A percentile compares a stretch with the other conserved stretches of the same genome.
These are phyloP conservation scores for Leptosphaerulina australis DNA, from an alignment of 2,329 filamentous ascomycete species.

Conservation along the genomic window DNA sequence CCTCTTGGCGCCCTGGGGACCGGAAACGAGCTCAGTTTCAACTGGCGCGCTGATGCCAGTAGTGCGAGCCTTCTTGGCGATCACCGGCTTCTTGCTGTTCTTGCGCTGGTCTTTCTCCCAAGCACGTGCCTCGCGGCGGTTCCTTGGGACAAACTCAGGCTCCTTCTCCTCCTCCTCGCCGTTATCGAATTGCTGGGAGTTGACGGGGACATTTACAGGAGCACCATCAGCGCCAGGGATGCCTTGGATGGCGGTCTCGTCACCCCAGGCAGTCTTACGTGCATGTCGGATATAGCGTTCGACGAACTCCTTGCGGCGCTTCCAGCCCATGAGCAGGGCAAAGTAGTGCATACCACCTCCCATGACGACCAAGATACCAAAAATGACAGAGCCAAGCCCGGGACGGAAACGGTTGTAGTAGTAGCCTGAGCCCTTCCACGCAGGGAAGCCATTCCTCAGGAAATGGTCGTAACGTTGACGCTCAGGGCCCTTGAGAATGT, in stretches of 20 bases:
- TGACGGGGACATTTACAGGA: slow-evolving; percentile 41
- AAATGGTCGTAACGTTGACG: slow-evolving; percentile 95
- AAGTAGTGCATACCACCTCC: slow-evolving; percentile 89
- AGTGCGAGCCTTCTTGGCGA: slow-evolving; percentile 62
- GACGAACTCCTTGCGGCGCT: slow-evolving; percentile 88
- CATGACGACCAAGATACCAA: slow-evolving; percentile 79
- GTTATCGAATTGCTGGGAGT: slow-evolving; percentile 38
- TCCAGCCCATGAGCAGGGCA: slow-evolving; percentile 83
- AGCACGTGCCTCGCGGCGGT: slow-evolving; percentile 84
- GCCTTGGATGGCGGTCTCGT: slow-evolving; percentile 68
- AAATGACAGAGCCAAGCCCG: slow-evolving; percentile 81
- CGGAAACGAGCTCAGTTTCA: slow-evolving; percentile 57
- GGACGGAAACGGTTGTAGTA: slow-evolving; percentile 96
- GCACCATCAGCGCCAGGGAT: slow-evolving; percentile 66
- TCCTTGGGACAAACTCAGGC: slow-evolving; percentile 65
- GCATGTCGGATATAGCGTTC: slow-evolving; percentile 91
- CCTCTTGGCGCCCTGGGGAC: slow-evolving; percentile 79
- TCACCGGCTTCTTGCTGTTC: slow-evolving; percentile 57
- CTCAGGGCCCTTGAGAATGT: slow-evolving; percentile 79
- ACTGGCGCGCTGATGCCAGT: slow-evolving; percentile 61
- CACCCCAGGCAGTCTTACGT: slow-evolving; percentile 86
- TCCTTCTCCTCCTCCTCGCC: slow-evolving; percentile 50
- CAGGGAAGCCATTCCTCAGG: slow-evolving; percentile 87
- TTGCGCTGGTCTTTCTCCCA: slow-evolving; percentile 85
- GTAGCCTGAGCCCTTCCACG: slow-evolving; percentile 97